Conservation (phyloP, 2,329 filamentous ascomycete genomes). For the Talaromyces piceae region DNA sequence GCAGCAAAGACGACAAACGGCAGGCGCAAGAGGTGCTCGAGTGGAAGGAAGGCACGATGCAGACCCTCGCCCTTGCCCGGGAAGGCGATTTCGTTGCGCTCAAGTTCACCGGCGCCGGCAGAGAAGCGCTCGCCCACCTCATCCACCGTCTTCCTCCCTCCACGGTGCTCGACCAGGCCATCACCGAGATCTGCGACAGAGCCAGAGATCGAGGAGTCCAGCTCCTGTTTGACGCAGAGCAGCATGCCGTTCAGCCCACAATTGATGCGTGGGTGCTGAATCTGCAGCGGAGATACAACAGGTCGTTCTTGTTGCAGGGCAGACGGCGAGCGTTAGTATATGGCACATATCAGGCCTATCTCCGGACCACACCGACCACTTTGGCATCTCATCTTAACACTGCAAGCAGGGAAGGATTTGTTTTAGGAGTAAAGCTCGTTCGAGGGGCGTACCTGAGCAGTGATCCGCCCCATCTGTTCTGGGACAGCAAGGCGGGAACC, state of each 20-base stretch:
- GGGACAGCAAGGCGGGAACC: conserved; percentile 62
- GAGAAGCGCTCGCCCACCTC: conserved; percentile 62
- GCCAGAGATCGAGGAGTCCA: conserved; percentile 62
- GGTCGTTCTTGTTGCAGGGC: conserved; percentile 29
- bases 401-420: conserved; percentile 55
- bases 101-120: conserved; percentile 79
- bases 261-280: conserved; percentile 74
- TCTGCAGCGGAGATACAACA: conserved; percentile 70
- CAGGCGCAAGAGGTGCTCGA: conserved; percentile 26
- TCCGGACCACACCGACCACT: conserved; percentile 53
- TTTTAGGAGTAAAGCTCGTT: conserved; percentile 66
- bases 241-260: conserved; percentile 65
- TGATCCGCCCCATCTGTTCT: conserved; percentile 62
- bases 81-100: conserved; percentile 57
- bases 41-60: conserved; percentile 68
- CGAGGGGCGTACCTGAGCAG: conserved; percentile 64
- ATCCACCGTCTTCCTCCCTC: conserved; percentile 56
- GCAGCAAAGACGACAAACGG: not conserved
- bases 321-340: conserved; percentile 58
- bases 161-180: conserved; percentile 57
- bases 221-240: conserved; percentile 78
- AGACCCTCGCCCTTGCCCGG: conserved; percentile 50
- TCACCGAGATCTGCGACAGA: conserved; percentile 66
- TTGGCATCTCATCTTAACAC: conserved; percentile 54
- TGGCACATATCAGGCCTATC: conserved; percentile 70